These are phyloP conservation scores for Hanseniaspora uvarum DNA, from an alignment of 1,139 yeast genomes.

Conservation along the genomic window DNA sequence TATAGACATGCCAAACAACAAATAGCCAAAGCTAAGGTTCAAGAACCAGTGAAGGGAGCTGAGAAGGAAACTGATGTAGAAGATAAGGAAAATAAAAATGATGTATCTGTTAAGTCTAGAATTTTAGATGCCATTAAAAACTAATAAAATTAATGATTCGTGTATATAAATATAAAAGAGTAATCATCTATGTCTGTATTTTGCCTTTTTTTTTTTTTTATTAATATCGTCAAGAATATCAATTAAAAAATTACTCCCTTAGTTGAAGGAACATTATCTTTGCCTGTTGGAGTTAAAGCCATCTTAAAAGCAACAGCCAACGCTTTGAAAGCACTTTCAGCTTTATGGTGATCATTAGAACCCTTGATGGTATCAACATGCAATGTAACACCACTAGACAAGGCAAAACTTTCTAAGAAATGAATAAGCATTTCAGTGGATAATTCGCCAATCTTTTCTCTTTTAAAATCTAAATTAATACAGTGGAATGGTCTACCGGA, in stretches of 20 bases:
- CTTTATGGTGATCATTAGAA: constrained; percentile 87
- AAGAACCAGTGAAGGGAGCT: background rate
- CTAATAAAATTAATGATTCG: background rate
- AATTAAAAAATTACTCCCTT: constrained; percentile 64
- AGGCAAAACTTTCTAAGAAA: constrained; percentile 86
- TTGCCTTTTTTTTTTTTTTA: background rate
- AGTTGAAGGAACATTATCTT: constrained; percentile 86
- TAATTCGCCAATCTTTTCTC: constrained; percentile 88
- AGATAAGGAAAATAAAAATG: background rate
- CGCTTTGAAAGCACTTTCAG: constrained; percentile 94
- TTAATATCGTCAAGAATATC: no score
- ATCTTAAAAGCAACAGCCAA: constrained; percentile 84
- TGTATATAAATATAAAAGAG: constrained; percentile 1
- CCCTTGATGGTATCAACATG: constrained; percentile 94
- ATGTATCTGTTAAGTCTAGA: constrained; percentile 3
- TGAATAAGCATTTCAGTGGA: constrained; percentile 96
- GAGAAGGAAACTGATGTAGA: no score
- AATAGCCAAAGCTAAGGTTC: constrained; percentile 14
- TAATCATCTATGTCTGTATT: background rate
- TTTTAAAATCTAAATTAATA: constrained; percentile 73
- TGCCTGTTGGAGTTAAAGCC: constrained; percentile 73
- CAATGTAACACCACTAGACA: constrained; percentile 76
- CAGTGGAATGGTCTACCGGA: constrained; percentile 90
- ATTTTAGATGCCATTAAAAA: constrained; percentile 13
- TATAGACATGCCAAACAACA: constrained; percentile 59